Evolutionary conservation across 139 green algal species (phyloP).

Genomic region (Zygnema circumcarinatum): DNA sequence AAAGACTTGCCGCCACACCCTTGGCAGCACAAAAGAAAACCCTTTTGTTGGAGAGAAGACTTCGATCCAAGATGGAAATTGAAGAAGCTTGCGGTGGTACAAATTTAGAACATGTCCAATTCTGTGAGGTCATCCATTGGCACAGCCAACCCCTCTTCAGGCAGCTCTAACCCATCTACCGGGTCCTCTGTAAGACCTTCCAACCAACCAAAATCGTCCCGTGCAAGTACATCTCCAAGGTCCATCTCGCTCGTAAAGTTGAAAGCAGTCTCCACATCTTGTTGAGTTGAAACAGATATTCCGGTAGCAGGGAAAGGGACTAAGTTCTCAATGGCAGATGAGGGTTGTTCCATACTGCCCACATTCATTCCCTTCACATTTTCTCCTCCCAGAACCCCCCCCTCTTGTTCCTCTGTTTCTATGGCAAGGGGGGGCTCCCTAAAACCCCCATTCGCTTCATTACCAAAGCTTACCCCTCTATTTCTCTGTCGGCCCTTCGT

Average conservation of each 20-base stretch:
- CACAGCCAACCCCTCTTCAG: background rate
- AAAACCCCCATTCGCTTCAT: background rate
- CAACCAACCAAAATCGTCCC: background rate
- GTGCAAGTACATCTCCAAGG: background rate
- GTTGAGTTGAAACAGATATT: background rate
- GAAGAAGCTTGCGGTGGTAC: background rate
- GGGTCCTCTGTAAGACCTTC: background rate
- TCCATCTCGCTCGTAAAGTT: background rate
- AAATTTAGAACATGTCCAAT: background rate
- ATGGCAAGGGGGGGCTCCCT: background rate
- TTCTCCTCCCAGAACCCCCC: background rate
- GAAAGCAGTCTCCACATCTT: background rate
- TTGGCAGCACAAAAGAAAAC: no score
- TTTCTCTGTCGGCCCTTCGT: background rate
- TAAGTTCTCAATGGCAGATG: background rate
- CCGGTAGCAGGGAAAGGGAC: background rate
- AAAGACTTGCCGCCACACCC: no score
- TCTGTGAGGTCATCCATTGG: slow-evolving; percentile 25
- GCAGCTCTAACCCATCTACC: background rate
- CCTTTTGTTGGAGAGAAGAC: no score
- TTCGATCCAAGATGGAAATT: no score
- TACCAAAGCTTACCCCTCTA: background rate
- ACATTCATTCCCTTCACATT: no score
- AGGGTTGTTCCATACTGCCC: no score
- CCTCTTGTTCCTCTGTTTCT: background rate